Evolutionary conservation across 371 early-diverging fungal species (phyloP), one percentile per base, ranked within the genome.

Genomic region (Mortierella sp.): DNA sequence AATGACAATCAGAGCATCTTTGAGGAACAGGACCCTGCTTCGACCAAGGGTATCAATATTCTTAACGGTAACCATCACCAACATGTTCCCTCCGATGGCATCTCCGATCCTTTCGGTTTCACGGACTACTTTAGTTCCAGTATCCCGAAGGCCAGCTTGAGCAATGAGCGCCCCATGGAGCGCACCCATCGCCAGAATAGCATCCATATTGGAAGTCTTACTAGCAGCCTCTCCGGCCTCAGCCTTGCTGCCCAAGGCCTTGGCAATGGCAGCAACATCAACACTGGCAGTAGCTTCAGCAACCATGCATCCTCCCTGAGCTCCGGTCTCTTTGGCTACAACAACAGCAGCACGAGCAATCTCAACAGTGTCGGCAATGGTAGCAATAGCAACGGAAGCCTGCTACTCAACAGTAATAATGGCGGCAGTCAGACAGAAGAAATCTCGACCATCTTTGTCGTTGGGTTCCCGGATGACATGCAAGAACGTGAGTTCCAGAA

Each of bases 381-480:
- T n/a, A 43, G 43, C 17, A 43, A 43, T 17, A 43, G 21, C 43
- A 15, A 15, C 43, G 43, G 15, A 43, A 6, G 37, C 37, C 14
- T 14, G 37, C 37, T 34, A 7, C 14, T 34, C 37, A 34, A 34
- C 37, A 34, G 4, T 14, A 34, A 23, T 31, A 42, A 42, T 47
- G 59, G 34, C 21, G 42, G 39, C 23, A 50, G 27, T 42, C 52
- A 48, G 47, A 53, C 55, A 15, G 90, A 90, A 46, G 87, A 90
- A 64, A 86, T 98, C 61, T 92, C 94, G 4, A 97, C 98, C 42
- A 96, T 98, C 64, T 98, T 97, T 86, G 96, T 97, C 4, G 96
- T 97, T 19, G 99, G 99, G 4, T 96, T 98, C 61, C 99, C 99
- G 19, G 96, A 97, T 30, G 97, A 98, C 82, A 94, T 97, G 92